Evolutionary conservation across 495 filamentous ascomycete species (phyloP).

Genomic region (Talaromyces liani): DNA sequence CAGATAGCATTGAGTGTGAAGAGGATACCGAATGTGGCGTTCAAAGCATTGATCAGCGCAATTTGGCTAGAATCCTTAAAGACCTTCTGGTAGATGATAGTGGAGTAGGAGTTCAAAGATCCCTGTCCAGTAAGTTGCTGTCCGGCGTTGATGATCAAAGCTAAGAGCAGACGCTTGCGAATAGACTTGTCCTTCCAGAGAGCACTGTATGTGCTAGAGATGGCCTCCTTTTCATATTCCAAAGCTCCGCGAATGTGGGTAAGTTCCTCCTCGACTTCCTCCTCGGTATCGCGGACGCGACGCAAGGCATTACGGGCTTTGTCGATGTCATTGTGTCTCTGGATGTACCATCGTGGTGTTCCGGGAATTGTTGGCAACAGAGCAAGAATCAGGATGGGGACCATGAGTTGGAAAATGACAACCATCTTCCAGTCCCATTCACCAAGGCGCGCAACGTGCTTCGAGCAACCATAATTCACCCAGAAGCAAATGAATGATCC

Average conservation of each 20-base stretch:
- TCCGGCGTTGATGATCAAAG: slow-evolving; percentile 51
- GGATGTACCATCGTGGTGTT: slow-evolving; percentile 52
- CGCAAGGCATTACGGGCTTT: slow-evolving; percentile 43
- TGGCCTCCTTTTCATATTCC: slow-evolving; percentile 56
- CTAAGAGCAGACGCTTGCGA: slow-evolving; percentile 47
- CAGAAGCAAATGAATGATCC: slow-evolving; percentile 58
- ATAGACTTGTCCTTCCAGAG: slow-evolving; percentile 56
- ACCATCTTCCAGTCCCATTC: slow-evolving; percentile 59
- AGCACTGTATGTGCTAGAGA: slow-evolving; percentile 46
- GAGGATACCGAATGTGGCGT: slow-evolving; percentile 58
- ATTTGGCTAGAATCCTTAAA: slow-evolving; percentile 45
- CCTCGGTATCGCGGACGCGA: slow-evolving; percentile 46
- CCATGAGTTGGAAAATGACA: slow-evolving; percentile 54
- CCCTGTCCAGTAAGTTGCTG: slow-evolving; percentile 57
- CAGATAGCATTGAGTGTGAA: slow-evolving; percentile 69
- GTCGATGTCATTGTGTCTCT: slow-evolving; percentile 44
- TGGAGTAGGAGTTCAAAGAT: slow-evolving; percentile 55
- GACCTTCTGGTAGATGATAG: slow-evolving; percentile 58
- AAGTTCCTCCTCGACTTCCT: slow-evolving; percentile 53
- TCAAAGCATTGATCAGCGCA: slow-evolving; percentile 60
- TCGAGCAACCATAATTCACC: slow-evolving; percentile 50
- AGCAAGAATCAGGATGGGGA: slow-evolving; percentile 44
- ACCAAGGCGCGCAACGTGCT: slow-evolving; percentile 41
- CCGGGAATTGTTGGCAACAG: slow-evolving; percentile 51
- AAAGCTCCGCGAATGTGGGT: slow-evolving; percentile 50